Conservation (phyloP, 495 filamentous ascomycete species). For the Pseudomonodictys pantanalensis region DNA sequence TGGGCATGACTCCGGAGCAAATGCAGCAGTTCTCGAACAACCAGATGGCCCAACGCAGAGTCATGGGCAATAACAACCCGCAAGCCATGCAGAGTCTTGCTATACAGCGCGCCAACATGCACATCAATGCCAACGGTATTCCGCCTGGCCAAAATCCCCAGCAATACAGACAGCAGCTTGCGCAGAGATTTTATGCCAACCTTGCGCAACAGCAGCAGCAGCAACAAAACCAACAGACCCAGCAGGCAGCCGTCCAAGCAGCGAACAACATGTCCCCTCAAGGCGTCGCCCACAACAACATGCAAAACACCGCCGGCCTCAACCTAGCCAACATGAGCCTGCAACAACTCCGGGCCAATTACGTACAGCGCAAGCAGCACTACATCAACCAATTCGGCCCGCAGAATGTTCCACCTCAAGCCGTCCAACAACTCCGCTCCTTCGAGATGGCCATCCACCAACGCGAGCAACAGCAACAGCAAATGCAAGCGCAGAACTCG, state of each 20-base stretch:
- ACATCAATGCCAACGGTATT: constrained; percentile 15
- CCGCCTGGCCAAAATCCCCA: constrained; percentile 24
- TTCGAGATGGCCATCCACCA: background rate
- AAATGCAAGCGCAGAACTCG: background rate
- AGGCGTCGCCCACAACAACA: background rate
- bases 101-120: constrained; percentile 14
- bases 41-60: constrained; percentile 4
- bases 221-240: background rate
- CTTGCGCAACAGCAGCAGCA: constrained; percentile 10
- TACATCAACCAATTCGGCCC: background rate
- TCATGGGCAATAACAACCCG: background rate
- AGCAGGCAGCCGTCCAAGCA: constrained; percentile 12
- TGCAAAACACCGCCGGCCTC: background rate
- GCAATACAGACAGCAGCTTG: constrained; percentile 10
- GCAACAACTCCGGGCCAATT: background rate
- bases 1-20: constrained; percentile 35
- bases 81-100: constrained; percentile 14
- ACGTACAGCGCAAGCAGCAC: background rate
- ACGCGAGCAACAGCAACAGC: background rate
- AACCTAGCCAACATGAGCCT: background rate
- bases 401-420: background rate
- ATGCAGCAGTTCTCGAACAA: constrained; percentile 22
- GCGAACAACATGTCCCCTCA: constrained; percentile 14
- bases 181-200: constrained; percentile 5
- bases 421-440: background rate